Conservation (phyloP, 495 filamentous ascomycete species). For the Tuber brumale region DNA sequence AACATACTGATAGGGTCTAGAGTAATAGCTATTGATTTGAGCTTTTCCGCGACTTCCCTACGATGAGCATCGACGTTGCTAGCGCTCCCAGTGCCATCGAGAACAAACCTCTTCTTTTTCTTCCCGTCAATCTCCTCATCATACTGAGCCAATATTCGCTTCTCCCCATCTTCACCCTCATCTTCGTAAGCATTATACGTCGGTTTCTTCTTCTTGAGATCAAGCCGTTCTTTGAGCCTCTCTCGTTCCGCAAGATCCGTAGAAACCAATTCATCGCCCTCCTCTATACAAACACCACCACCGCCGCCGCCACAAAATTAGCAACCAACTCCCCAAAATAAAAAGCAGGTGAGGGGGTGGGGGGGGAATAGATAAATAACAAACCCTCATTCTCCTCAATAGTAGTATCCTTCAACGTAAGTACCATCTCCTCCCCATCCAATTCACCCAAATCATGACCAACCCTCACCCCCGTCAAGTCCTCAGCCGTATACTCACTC, state of each 20-base stretch:
- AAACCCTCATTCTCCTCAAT: constrained; percentile 66
- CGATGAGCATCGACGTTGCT: constrained; percentile 59
- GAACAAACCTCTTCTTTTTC: constrained; percentile 78
- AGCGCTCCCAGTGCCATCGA: constrained; percentile 65
- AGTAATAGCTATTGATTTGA: constrained; percentile 64
- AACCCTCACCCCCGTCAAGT: constrained; percentile 84
- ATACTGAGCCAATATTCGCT: constrained; percentile 72
- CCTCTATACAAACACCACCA: constrained; percentile 48
- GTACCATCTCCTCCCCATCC: constrained; percentile 67
- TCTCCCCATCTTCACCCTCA: constrained; percentile 56
- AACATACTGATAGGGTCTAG: constrained; percentile 59
- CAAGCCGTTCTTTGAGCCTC: constrained; percentile 64
- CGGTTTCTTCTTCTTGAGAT: constrained; percentile 86
- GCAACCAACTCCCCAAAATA: constrained; percentile 5
- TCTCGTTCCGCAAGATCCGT: constrained; percentile 71
- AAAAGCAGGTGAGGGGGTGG: background rate
- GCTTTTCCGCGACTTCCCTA: constrained; percentile 51
- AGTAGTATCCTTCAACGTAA: constrained; percentile 84
- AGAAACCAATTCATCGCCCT: constrained; percentile 88
- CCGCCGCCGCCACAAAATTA: background rate
- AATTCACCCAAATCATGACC: constrained; percentile 75
- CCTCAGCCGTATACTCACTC: constrained; percentile 70
- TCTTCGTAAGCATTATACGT: constrained; percentile 77
- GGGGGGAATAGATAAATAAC: constrained; percentile 1
- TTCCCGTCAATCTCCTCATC: constrained; percentile 93